phyloP scores from a whole-genome alignment of 2,329 filamentous ascomycete genomes.

The Amesomyces nigricolor region DNA sequence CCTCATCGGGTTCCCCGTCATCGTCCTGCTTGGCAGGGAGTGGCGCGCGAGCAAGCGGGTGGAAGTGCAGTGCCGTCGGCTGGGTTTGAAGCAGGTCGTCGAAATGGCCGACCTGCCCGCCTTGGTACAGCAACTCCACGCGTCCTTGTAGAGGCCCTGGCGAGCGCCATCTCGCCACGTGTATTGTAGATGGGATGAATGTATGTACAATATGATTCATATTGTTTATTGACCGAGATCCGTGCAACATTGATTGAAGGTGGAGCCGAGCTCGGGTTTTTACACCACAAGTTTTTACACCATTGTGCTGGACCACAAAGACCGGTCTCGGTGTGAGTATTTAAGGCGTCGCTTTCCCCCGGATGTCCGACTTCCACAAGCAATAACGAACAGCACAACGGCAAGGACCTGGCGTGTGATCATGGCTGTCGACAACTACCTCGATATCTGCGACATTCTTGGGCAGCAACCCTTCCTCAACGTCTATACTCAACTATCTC shows the following conservation, averaged over 20 bases:
- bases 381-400: no score
- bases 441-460: background rate
- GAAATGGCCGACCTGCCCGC: slow-evolving; percentile 40
- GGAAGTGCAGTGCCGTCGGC: slow-evolving; percentile 72
- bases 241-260: background rate
- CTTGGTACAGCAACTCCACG: slow-evolving; percentile 11
- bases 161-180: no score
- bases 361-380: no score
- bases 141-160: background rate
- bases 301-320: no score
- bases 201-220: no score
- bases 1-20: slow-evolving; percentile 77
- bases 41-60: slow-evolving; percentile 57
- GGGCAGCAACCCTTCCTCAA: background rate
- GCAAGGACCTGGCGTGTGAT: background rate
- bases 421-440: background rate
- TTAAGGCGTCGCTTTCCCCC: no score
- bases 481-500: background rate
- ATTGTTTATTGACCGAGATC: no score
- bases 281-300: no score
- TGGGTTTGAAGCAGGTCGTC: slow-evolving; percentile 58
- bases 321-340: no score
- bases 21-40: slow-evolving; percentile 69
- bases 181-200: no score
- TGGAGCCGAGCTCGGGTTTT: background rate